Conservation (phyloP, 257 asterid species). For the Catharanthus roseus region DNA sequence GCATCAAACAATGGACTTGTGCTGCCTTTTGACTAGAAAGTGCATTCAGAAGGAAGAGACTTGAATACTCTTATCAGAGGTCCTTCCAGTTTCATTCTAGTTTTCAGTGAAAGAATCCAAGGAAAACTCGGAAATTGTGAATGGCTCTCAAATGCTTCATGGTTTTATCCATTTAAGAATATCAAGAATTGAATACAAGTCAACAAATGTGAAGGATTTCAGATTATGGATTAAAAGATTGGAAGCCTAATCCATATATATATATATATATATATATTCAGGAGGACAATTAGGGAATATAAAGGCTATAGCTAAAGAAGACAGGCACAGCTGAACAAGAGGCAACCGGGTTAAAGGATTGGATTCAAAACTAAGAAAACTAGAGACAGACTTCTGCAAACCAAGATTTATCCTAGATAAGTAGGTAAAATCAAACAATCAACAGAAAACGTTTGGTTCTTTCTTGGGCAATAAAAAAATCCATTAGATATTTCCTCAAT, state of each 20-base stretch:
- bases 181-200: no score
- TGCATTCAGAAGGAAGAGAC: not conserved
- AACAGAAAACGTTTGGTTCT: not conserved
- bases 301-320: not conserved
- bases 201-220: no score
- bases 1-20: not conserved
- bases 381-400: not conserved
- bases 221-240: not conserved
- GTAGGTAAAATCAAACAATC: not conserved
- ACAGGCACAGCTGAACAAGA: not conserved
- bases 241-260: not conserved
- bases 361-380: no score
- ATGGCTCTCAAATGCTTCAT: no score
- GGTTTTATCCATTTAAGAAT: no score
- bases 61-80: not conserved
- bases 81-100: not conserved
- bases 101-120: not conserved
- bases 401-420: not conserved
- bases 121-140: not conserved
- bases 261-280: no score
- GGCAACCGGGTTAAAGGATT: not conserved
- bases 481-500: not conserved
- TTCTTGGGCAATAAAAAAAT: not conserved
- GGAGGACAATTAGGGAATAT: not conserved
- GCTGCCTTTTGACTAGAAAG: not conserved